Evolutionary conservation across 106 monocot genomes (phyloP).

Genomic region (Platanthera guangdongensis): DNA sequence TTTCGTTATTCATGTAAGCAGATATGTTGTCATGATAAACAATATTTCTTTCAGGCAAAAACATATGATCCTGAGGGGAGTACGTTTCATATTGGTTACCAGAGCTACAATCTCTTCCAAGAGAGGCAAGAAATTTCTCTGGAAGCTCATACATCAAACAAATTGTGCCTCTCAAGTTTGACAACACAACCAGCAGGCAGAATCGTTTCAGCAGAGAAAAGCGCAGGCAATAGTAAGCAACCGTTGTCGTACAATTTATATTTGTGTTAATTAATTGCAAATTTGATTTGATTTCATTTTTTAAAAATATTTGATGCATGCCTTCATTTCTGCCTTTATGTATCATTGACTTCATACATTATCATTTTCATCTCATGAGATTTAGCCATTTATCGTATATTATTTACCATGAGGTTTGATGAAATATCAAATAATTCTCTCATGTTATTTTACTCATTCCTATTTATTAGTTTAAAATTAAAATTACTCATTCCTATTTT

Average conservation of each 20-base stretch:
- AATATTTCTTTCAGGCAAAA: constrained; percentile 39
- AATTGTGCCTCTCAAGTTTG: constrained; percentile 72
- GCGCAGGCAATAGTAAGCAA: not conserved
- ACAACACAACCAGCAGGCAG: constrained; percentile 18
- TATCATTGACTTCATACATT: not conserved
- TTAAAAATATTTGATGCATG: not conserved
- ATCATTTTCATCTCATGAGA: no score
- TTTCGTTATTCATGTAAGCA: no score
- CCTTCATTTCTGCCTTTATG: not conserved
- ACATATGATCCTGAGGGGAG: constrained; percentile 86
- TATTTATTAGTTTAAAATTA: no score
- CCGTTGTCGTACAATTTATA: no score
- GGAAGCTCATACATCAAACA: constrained; percentile 62
- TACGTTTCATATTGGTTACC: constrained; percentile 89
- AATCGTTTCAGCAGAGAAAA: not conserved
- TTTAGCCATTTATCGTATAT: no score
- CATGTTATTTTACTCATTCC: no score
- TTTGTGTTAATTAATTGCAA: not conserved
- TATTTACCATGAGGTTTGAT: no score
- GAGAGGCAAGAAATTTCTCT: constrained; percentile 65
- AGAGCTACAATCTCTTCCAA: constrained; percentile 52
- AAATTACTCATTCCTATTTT: no score
- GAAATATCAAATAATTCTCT: no score
- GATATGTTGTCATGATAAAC: not conserved
- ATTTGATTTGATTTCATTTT: not conserved